Base-by-base conservation (phyloP, 305 asterid species). In the Fraxinus velutina region DNA sequence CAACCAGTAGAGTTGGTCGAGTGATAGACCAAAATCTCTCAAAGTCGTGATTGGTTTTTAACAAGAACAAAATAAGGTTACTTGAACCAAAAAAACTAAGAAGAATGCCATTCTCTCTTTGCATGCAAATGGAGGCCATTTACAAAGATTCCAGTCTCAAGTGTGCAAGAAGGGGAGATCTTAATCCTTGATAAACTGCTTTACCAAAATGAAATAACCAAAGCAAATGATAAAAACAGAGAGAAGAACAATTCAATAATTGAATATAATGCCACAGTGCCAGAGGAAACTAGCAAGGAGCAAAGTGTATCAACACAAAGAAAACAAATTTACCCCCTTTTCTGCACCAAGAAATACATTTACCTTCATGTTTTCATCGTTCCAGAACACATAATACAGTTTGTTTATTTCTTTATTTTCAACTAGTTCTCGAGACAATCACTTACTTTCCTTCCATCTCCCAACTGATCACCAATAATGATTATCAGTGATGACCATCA, bases 401-500 rank as follows among this genome's bases (percentile, higher is more conserved):
- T 30, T 36, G 34, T 81, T 87, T 82, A 81, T 82, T 82, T 82
- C 60, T 80, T 86, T 82, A 82, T 84, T 88, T 82, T 81, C 78
- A 79, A 84, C 68, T 36, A 76, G 75, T 76, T 77, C 78, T 21
- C 22, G 72, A 83, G 82, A 75, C 79, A 86, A 79, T 71, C 81
- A 44, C 32, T 64, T 32, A 37, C 39, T 81, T 47, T 79, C 37
- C 30, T 42, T 24, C 73, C 47, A 73, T 33, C 64, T 78, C 47
- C 78, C 79, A 36, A 62, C 75, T 44, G 24, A 33, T 8, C 30
- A 78, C 24, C 29, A 27, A 42, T 42, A 66, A 47, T 72, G 66
- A 79, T 70, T 79, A 62, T 90, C 89, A 91, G 75, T 92, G 97
- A 88, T 92, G 98, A 85, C 76, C 91, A 74, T 81, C 89, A 78